These are phyloP conservation scores for Trypanosoma vivax DNA, from an alignment of 208 protist genomes.

Conservation along the genomic window DNA sequence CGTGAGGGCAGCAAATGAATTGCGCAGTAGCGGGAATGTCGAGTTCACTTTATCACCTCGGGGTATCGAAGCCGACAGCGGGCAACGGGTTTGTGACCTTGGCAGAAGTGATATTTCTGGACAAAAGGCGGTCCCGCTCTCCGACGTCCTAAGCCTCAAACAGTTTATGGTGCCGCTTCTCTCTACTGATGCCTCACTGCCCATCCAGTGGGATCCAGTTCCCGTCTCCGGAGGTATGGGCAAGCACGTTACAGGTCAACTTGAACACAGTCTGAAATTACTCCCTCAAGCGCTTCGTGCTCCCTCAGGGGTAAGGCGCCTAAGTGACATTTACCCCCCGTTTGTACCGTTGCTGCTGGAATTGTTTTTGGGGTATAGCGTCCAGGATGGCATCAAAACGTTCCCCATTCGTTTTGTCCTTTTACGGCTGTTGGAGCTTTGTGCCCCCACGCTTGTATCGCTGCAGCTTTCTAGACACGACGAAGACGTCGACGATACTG, in stretches of 20 bases:
- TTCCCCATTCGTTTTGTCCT: slow-evolving; percentile 8
- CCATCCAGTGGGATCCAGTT: neutral
- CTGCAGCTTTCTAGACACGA: too few species aligned
- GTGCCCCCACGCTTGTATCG: slow-evolving; percentile 13
- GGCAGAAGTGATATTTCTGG: too few species aligned
- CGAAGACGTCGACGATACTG: too few species aligned
- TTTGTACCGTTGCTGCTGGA: slow-evolving; percentile 27
- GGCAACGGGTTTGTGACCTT: too few species aligned
- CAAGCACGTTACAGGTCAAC: neutral
- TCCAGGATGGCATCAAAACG: neutral
- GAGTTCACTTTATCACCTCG: too few species aligned
- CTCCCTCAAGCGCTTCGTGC: slow-evolving; percentile 21
- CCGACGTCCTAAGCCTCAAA: too few species aligned
- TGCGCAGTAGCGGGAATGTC: too few species aligned
- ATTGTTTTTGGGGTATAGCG: slow-evolving; percentile 20
- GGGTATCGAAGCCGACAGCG: too few species aligned
- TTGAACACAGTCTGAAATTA: slow-evolving; percentile 14
- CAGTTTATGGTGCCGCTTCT: too few species aligned
- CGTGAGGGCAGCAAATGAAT: too few species aligned
- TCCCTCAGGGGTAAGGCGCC: slow-evolving; percentile 12
- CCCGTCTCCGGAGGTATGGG: neutral
- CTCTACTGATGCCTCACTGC: too few species aligned
- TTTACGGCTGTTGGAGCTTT: slow-evolving; percentile 15
- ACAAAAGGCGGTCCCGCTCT: too few species aligned
- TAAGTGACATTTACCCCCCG: slow-evolving; percentile 15